Base-by-base conservation (phyloP, 495 filamentous ascomycete genomes). In the Daldinia caldariorum region DNA sequence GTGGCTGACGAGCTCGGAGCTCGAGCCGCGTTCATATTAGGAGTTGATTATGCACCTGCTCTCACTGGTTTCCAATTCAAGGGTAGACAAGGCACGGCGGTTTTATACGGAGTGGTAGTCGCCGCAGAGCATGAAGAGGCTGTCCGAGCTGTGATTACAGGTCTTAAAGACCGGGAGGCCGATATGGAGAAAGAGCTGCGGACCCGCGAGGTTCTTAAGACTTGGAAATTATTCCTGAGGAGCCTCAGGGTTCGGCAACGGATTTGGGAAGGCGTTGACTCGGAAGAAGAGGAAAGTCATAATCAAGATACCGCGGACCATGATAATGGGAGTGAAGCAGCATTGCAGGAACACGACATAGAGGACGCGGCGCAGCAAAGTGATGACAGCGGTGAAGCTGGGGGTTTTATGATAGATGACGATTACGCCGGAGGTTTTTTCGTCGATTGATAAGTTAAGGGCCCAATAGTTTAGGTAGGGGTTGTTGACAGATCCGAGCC, bases 31-130 rank as follows among this genome's bases (percentile, higher is more conserved):
- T 87, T 84, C 58, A 81, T 96, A 7, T 74, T 97, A 3, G 91
- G 92, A 0, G 83, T 98, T 37, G 94, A 98, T 78, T 96, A 90
- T 70, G 92, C 92, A 32, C 91, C 92, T 45, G 95, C 96, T 14
- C 88, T 99, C 12, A 95, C 91, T 1, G 94, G 94, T 0, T 99
- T 98, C 74, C 83, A 90, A 32, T 97, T 97, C 76, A 89, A 85
- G 76, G 92, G 92, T 13, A 85, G 92, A 6, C 87, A 90, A 56
- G 94, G 93, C 8, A 97, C 92, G 4, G 92, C 94, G 9, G 84
- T 95, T 13, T 74, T 92, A 14, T 82, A 85, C 6, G 96, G 95
- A 0, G 87, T 91, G 14, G 87, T 98, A 8, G 88, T 97, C 29
- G 89, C 93, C 0, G 72, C 61, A 20, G 91, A 93, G 76, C 86